These are phyloP conservation scores for Mycena polygramma DNA, from an alignment of 768 basidiomycete species.

Conservation along the genomic window DNA sequence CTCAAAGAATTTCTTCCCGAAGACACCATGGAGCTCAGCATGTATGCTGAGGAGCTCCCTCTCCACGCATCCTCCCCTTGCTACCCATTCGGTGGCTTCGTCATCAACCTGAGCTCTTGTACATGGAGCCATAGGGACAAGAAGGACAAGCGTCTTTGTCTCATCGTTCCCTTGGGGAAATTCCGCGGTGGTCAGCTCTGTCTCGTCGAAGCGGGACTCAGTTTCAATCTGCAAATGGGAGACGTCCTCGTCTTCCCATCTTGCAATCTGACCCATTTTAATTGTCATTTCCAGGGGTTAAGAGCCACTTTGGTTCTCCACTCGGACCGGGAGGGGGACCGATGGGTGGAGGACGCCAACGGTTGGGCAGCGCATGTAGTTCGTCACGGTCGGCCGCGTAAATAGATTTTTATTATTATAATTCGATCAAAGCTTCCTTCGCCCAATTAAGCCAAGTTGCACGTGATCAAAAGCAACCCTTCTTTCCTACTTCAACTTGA, in stretches of 20 bases:
- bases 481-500: too few relatives aligned
- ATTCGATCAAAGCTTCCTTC: too few relatives aligned
- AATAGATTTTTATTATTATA: too few relatives aligned
- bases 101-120: neutral
- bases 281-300: neutral
- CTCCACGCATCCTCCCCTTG: neutral
- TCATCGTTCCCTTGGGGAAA: neutral
- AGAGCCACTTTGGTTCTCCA: neutral
- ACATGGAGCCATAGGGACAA: neutral
- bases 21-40: neutral
- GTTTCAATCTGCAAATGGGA: neutral
- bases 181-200: neutral
- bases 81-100: neutral
- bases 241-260: constrained; percentile 5
- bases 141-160: neutral
- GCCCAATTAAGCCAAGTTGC: too few relatives aligned
- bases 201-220: neutral
- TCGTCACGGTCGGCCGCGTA: neutral
- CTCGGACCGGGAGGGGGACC: neutral
- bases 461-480: too few relatives aligned
- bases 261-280: neutral
- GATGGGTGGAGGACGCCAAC: neutral
- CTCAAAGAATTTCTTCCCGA: neutral
- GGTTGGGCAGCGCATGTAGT: neutral
- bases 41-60: neutral